Base-by-base conservation (phyloP, 768 basidiomycete genomes). In the Russula brevipes region DNA sequence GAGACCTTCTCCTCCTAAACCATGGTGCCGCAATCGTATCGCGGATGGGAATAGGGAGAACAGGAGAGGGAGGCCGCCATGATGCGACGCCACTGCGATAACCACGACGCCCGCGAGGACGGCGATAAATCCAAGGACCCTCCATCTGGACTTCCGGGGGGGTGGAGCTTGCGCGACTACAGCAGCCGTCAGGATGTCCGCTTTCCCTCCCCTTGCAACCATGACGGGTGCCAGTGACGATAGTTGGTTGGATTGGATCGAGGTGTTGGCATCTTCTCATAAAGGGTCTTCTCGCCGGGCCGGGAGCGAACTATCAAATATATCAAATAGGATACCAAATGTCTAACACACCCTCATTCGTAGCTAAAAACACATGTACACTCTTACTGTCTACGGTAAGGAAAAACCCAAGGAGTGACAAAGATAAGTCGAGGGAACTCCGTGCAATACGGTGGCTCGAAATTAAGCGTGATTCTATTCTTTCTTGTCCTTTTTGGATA, bases 401-500 rank as follows among this genome's bases (percentile, higher is more conserved):
- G 6, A n/a, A 36, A 39, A 39, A 36, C 36, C 10, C 7, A 24
- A 24, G 17, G 12, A 17, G 36, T 41, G 4, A 42, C 9, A 8
- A 38, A 14, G 2, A 24, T 24, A 24, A 24, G 24, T 24, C 24
- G 6, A 9, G 30, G 16, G 30, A 5, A 55, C 7, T 24, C 30
- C 17, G 30, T 19, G 30, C 39, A 11, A 33, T 17, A 41, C 12
- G 17, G 30, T 1, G 16, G 38, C 36, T 11, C 8, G 7, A 50
- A 35, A 4, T 42, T 16, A 12, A 8, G 1, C 9, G 6, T 24
- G 17, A 47, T 36, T 41, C 52, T 61, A 60, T 17, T 63, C 42
- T 19, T 60, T 59, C 46, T 69, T 66, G 49, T 47, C 58, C 60
- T 69, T 66, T 57, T 72, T 65, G n/a, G 35, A 55, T 60, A 31